Percentiles rank a stretch among this genome's conserved stretches.
Evolutionary conservation across 2,329 filamentous ascomycete species (phyloP).

Genomic region (Aureobasidium sp.): DNA sequence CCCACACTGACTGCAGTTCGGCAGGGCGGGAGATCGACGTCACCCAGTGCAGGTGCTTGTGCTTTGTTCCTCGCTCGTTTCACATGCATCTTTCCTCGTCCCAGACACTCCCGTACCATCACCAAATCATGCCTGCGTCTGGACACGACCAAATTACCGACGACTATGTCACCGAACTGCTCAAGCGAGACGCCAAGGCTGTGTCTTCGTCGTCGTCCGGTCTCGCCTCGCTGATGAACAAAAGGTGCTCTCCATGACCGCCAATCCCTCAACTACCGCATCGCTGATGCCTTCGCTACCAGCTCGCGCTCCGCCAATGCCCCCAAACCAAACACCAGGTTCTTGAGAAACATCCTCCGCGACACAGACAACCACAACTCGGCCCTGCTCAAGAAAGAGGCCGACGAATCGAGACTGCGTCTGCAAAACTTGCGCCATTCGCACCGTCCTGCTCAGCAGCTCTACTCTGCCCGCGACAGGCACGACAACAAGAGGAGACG

Average conservation of each 20-base stretch:
- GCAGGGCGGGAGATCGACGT: background rate
- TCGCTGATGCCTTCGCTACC: background rate
- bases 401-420: constrained; percentile 65
- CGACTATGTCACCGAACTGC: constrained; percentile 69
- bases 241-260: constrained; percentile 32
- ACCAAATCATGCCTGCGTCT: constrained; percentile 11
- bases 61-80: background rate
- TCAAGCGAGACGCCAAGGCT: constrained; percentile 69
- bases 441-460: constrained; percentile 15
- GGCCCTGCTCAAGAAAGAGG: constrained; percentile 74
- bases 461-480: constrained; percentile 13
- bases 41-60: background rate
- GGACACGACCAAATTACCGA: constrained; percentile 46
- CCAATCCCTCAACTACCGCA: constrained; percentile 14
- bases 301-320: constrained; percentile 24
- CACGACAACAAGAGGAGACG: constrained; percentile 8
- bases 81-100: background rate
- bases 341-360: constrained; percentile 78
- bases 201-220: constrained; percentile 58
- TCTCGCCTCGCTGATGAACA: constrained; percentile 55
- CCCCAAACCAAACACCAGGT: constrained; percentile 85
- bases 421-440: constrained; percentile 47
- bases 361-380: constrained; percentile 86
- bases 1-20: background rate
- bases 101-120: background rate